Evolutionary conservation across 768 basidiomycete species (phyloP).

Genomic region (Fomitopsis serialis): DNA sequence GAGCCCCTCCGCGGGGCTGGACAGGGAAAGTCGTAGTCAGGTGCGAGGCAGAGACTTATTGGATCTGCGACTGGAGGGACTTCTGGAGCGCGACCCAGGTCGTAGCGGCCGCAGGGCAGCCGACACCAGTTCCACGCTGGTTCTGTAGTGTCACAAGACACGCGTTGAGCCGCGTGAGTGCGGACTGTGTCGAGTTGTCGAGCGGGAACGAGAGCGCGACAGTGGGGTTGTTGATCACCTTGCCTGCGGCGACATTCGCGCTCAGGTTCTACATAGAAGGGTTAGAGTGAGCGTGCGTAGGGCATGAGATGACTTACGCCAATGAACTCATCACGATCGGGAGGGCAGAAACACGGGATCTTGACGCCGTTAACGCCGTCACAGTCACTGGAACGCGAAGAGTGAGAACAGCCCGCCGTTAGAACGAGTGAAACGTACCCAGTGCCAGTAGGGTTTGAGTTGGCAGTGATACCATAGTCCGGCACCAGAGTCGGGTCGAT

Average conservation of each 20-base stretch:
- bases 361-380: slow-evolving; percentile 30
- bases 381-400: slow-evolving; percentile 29
- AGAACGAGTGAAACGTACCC: slow-evolving; percentile 3
- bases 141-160: slow-evolving; percentile 66
- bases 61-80: slow-evolving; percentile 9
- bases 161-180: slow-evolving; percentile 43
- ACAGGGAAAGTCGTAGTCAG: neutral
- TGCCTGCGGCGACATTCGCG: slow-evolving; percentile 35
- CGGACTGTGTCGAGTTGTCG: slow-evolving; percentile 32
- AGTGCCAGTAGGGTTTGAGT: slow-evolving; percentile 16
- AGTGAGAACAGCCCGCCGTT: neutral
- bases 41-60: neutral
- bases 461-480: slow-evolving; percentile 15
- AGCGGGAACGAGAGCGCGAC: slow-evolving; percentile 37
- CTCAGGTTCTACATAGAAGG: slow-evolving; percentile 15
- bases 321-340: slow-evolving; percentile 28
- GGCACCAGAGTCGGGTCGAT: slow-evolving; percentile 20
- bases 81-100: slow-evolving; percentile 40
- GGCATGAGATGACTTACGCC: slow-evolving; percentile 16
- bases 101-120: slow-evolving; percentile 60
- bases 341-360: slow-evolving; percentile 39
- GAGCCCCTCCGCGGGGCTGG: too few species aligned
- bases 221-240: slow-evolving; percentile 34
- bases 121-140: slow-evolving; percentile 55
- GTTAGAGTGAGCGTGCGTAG: neutral